A percentile compares a stretch with the other conserved stretches of the same genome.
Evolutionary conservation across 148 eudicot species (phyloP).

Genomic region (Drosera capensis): DNA sequence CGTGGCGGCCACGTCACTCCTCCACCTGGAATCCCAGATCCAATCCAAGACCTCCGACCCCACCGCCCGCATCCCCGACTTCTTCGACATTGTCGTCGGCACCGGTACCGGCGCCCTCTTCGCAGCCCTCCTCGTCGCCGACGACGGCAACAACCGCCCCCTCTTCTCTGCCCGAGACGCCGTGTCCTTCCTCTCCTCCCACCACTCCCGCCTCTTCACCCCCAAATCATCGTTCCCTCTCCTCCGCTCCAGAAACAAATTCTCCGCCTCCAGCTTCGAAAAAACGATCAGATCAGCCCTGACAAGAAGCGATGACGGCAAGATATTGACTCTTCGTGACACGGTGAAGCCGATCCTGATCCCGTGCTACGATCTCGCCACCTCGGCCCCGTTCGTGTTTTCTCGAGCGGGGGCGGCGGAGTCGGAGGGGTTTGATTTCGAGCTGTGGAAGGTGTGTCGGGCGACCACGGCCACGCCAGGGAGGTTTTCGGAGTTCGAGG

Average conservation of each 20-base stretch:
- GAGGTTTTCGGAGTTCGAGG: slow-evolving; percentile 31
- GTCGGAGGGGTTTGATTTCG: slow-evolving; percentile 39
- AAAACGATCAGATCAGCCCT: slow-evolving; percentile 17
- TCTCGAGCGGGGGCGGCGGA: slow-evolving; percentile 61
- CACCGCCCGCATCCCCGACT: slow-evolving; percentile 33
- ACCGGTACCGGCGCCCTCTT: slow-evolving; percentile 65
- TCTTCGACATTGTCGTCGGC: slow-evolving; percentile 58
- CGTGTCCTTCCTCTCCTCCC: no score
- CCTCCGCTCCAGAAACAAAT: slow-evolving; percentile 24
- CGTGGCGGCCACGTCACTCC: slow-evolving; percentile 45
- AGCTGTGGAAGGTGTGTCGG: slow-evolving; percentile 57
- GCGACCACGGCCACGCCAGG: slow-evolving; percentile 54
- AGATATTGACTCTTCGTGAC: slow-evolving; percentile 46
- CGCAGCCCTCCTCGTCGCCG: slow-evolving; percentile 50
- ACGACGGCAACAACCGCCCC: slow-evolving; percentile 42
- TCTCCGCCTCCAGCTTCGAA: slow-evolving; percentile 45
- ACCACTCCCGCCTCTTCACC: no score
- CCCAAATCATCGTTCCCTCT: no score
- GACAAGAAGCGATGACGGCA: slow-evolving; percentile 1
- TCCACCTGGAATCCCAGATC: slow-evolving; percentile 60
- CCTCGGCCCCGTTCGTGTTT: slow-evolving; percentile 65
- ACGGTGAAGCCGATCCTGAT: slow-evolving; percentile 61
- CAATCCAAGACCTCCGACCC: slow-evolving; percentile 41
- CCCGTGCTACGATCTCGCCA: slow-evolving; percentile 48
- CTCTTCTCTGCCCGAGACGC: slow-evolving; percentile 41